Evolutionary conservation across 1,284 basidiomycete genomes (phyloP).

Genomic region (Trichosporon sp.): DNA sequence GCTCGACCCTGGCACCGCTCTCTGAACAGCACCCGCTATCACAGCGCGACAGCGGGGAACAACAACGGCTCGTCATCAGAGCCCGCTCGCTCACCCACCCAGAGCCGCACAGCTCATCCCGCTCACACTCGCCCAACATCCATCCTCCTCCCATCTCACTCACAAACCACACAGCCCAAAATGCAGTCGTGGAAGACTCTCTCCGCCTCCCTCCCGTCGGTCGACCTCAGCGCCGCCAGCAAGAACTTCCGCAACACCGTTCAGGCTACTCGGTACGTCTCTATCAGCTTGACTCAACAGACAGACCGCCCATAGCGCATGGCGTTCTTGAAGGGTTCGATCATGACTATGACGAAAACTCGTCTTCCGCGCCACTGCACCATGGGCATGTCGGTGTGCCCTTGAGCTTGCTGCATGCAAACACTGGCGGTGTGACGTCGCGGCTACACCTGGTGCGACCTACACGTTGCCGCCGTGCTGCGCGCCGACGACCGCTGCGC

Average conservation of each 20-base stretch:
- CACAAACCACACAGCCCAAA: slow-evolving; percentile 21
- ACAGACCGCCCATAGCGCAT: background rate
- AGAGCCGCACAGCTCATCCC: background rate
- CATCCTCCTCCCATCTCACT: background rate
- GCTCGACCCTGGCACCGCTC: background rate
- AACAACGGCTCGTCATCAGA: slow-evolving; percentile 12
- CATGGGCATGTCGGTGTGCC: no score
- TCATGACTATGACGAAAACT: slow-evolving; percentile 7
- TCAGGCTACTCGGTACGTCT: slow-evolving; percentile 71
- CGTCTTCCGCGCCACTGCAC: no score
- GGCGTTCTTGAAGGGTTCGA: background rate
- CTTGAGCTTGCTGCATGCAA: background rate
- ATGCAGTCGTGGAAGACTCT: slow-evolving; percentile 56
- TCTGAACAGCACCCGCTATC: slow-evolving; percentile 8
- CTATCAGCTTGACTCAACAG: background rate
- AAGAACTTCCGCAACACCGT: slow-evolving; percentile 84
- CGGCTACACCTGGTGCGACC: background rate
- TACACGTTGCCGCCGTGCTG: slow-evolving; percentile 1
- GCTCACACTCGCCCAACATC: background rate
- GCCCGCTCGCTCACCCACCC: background rate
- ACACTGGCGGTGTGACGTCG: background rate
- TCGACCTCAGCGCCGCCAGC: slow-evolving; percentile 60
- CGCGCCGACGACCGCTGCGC: background rate
- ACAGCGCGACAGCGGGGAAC: slow-evolving; percentile 2
- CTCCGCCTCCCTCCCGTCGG: slow-evolving; percentile 48